Evolutionary conservation across 2,329 filamentous ascomycete genomes (phyloP).

Genomic region (Graphilbum fragrans): DNA sequence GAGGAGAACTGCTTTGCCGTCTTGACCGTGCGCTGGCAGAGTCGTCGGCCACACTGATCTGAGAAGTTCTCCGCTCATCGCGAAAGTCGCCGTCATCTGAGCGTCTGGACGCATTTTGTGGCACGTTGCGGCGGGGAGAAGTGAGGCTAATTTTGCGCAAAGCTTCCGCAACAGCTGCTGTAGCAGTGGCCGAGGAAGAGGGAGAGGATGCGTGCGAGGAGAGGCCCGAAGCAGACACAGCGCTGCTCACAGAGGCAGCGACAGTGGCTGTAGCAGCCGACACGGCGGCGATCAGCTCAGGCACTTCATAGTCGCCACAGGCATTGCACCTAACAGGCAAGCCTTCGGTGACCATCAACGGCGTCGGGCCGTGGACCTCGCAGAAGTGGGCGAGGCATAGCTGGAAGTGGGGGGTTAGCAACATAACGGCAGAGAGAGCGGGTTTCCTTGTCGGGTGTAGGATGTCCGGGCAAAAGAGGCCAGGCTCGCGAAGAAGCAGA

Average conservation of each 20-base stretch:
- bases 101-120: not conserved
- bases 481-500: not conserved
- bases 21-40: constrained; percentile 7
- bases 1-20: not conserved
- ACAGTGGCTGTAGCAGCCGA: constrained; percentile 19
- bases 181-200: constrained; percentile 19
- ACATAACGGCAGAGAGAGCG: constrained; percentile 8
- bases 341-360: constrained; percentile 58
- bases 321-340: constrained; percentile 46
- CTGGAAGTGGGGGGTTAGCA: constrained; percentile 37
- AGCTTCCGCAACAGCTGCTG: constrained; percentile 29
- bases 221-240: constrained; percentile 10
- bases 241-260: constrained; percentile 3
- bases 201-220: constrained; percentile 12
- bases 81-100: not conserved
- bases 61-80: not conserved
- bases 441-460: not conserved
- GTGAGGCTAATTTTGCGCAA: constrained; percentile 27
- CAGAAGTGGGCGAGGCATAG: constrained; percentile 60
- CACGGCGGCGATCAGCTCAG: constrained; percentile 20
- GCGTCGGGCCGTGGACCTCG: constrained; percentile 57
- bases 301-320: constrained; percentile 38
- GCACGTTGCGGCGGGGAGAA: not conserved
- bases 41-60: constrained; percentile 5
- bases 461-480: not conserved